Evolutionary conservation across 169 alveolate species (phyloP).

Genomic region (Eimeria brunetti): DNA sequence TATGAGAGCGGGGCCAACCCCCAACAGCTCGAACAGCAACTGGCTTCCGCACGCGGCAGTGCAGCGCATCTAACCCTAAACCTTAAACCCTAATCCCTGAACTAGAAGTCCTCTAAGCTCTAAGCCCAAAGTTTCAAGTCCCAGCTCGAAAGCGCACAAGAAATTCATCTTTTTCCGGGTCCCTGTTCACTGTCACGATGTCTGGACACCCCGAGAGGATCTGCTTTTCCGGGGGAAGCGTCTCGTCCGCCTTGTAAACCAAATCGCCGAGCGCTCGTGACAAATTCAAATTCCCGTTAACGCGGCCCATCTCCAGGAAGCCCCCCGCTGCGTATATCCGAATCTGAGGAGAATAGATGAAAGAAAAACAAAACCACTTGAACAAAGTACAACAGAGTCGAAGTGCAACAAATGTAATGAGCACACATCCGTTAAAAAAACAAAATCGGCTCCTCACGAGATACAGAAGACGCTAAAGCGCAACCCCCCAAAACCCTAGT

Average conservation of each 20-base stretch:
- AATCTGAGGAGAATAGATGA: neutral
- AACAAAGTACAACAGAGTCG: neutral
- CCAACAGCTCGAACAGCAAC: neutral
- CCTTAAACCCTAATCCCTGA: neutral
- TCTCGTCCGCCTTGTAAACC: constrained; percentile 81
- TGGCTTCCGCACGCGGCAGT: neutral
- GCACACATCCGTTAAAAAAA: neutral
- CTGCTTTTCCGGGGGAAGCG: constrained; percentile 82
- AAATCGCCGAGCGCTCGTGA: constrained; percentile 86
- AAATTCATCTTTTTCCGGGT: constrained; percentile 83
- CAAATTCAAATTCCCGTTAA: constrained; percentile 85
- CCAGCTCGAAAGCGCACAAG: constrained; percentile 30
- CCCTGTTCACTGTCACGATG: constrained; percentile 77
- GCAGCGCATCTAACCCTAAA: neutral
- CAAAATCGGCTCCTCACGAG: neutral
- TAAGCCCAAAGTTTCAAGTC: neutral
- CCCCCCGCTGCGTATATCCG: constrained; percentile 81
- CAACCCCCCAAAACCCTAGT: neutral
- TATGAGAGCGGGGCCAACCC: neutral
- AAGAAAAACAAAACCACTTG: neutral
- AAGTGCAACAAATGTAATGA: neutral
- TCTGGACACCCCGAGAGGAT: constrained; percentile 85
- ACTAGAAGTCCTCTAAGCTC: neutral
- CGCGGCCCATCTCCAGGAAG: constrained; percentile 82
- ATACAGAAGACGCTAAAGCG: neutral